phyloP scores from a whole-genome alignment of 306 rosid genomes.

The Quercus agrifolia region DNA sequence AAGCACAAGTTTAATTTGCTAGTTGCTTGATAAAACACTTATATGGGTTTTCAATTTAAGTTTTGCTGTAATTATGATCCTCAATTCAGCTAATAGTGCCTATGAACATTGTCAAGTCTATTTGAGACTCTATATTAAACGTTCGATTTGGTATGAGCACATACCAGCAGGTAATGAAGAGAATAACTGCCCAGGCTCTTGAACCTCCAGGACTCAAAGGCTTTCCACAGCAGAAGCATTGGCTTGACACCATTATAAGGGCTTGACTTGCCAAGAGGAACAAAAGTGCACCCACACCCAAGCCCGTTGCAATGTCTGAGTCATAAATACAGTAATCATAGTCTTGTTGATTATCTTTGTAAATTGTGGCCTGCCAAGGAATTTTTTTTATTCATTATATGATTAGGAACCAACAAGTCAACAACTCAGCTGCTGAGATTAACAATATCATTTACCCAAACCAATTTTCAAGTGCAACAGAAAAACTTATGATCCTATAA shows the following conservation, averaged over 20 bases:
- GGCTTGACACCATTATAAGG: slow-evolving; percentile 81
- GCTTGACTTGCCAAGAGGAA: slow-evolving; percentile 74
- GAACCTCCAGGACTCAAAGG: slow-evolving; percentile 85
- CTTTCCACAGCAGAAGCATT: slow-evolving; percentile 97
- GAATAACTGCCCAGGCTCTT: slow-evolving; percentile 80
- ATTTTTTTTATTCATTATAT: not conserved
- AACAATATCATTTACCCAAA: not conserved
- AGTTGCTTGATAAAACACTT: not conserved
- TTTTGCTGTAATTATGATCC: not conserved
- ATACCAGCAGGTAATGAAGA: slow-evolving; percentile 95
- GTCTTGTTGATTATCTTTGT: slow-evolving; percentile 29
- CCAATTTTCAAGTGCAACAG: not conserved
- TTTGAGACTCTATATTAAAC: not conserved
- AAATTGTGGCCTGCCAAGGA: slow-evolving; percentile 56
- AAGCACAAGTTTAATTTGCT: not conserved
- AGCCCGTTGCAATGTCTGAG: slow-evolving; percentile 82
- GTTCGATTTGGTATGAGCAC: not conserved
- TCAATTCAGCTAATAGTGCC: not conserved
- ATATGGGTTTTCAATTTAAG: not conserved
- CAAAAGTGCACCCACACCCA: slow-evolving; percentile 91
- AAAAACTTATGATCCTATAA: not conserved
- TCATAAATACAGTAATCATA: slow-evolving; percentile 73
- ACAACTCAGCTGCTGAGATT: slow-evolving; percentile 3
- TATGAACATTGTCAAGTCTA: not conserved
- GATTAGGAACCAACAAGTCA: not conserved